Base-by-base conservation (phyloP, 352 stramenopile genomes). In the Saprolegnia parasitica region DNA sequence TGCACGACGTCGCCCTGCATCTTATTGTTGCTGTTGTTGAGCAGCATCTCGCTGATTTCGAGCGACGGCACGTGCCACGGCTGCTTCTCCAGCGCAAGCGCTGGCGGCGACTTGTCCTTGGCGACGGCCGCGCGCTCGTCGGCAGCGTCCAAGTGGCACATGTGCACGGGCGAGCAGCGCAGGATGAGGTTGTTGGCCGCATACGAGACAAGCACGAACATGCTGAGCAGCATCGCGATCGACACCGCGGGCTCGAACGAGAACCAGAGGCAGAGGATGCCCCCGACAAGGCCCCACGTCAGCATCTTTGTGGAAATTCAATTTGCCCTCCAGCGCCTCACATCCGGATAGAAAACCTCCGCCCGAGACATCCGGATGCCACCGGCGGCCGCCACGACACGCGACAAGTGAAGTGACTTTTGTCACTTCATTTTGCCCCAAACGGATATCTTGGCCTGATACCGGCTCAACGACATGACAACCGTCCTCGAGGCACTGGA, bases 1-100 rank as follows among this genome's bases (percentile, higher is more conserved):
- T 56, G n/a, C 62, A 40, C 32, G 21, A 20, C 10, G 58, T 72
- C 55, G n/a, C 49, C 42, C 46, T 60, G 61, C 23, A 21, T 49
- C 42, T 15, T 49, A 10, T 49, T 49, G 42, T 49, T 23, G 24
- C 18, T 65, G 57, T 20, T 50, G n/a, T 56, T 40, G 20, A 55
- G 6, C 20, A 72, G 23, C 49, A 74, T 72, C 42, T 63, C 71
- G 23, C 39, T 54, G 50, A 74, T 68, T 2, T 50, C 35, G 18
- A 52, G 32, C 15, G 32, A 9, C 45, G 71, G 62, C n/a, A 74
- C 71, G 29, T 71, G 56, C 64, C 71, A 55, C 29, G 71, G 21
- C 47, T 61, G 46, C 64, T 66, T 72, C 0, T 56, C 35, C 26
- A 56, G 15, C 18, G 42, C 13, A 2, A n/a, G 3, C 11, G 11